These are phyloP conservation scores for Fusarium paranaense DNA, from an alignment of 2,329 filamentous ascomycete genomes.

Conservation along the genomic window DNA sequence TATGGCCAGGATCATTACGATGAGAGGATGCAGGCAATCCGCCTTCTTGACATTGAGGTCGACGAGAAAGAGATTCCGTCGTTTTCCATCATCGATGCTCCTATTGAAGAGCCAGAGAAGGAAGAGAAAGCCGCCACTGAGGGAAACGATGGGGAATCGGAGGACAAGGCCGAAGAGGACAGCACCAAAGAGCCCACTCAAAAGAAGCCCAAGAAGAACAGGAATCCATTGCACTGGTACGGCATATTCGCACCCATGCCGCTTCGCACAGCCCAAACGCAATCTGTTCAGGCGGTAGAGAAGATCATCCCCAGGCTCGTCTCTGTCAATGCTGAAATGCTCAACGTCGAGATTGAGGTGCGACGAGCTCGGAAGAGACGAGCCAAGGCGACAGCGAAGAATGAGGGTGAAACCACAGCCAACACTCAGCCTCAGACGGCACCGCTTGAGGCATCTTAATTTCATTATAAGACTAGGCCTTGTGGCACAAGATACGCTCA, in stretches of 20 bases:
- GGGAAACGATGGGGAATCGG: conserved; percentile 4
- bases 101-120: conserved; percentile 11
- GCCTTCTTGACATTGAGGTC: conserved; percentile 51
- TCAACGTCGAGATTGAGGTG: conserved; percentile 75
- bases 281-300: conserved; percentile 68
- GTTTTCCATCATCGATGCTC: conserved; percentile 32
- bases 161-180: conserved; percentile 13
- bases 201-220: conserved; percentile 34
- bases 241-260: conserved; percentile 65
- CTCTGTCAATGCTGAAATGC: conserved; percentile 70
- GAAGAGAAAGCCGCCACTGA: not conserved
- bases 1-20: conserved; percentile 81
- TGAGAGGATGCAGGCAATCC: conserved; percentile 74
- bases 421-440: conserved; percentile 9
- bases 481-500: not conserved
- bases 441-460: conserved; percentile 30
- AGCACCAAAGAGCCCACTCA: conserved; percentile 16
- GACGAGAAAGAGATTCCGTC: conserved; percentile 21
- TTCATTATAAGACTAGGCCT: not conserved
- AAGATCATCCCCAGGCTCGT: conserved; percentile 68
- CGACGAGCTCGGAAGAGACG: conserved; percentile 69
- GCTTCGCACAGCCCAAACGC: conserved; percentile 68
- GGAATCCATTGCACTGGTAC: conserved; percentile 67
- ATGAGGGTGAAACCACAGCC: conserved; percentile 24
- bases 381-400: conserved; percentile 57